Base-by-base conservation (phyloP, 805 yeast genomes). In the Wickerhamomyces tratensis region DNA sequence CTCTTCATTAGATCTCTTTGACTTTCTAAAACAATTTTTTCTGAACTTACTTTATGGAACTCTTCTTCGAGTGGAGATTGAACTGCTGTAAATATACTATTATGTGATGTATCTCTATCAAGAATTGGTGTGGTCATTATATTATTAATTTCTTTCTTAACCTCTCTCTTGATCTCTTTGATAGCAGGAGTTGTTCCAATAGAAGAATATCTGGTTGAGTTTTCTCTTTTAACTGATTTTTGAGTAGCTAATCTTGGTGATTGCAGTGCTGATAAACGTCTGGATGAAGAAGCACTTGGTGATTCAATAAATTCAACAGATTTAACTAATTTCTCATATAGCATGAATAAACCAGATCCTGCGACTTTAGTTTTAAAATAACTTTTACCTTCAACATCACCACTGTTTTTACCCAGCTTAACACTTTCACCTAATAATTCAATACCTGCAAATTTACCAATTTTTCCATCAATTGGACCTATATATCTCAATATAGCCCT, bases 401-500 rank as follows among this genome's bases (percentile, higher is more conserved):
- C 98, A 42, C 77, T 74, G 56, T 91, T 93, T 59, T 86, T 85
- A 25, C 98, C 98, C 42, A 76, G 67, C 6, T 66, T 56, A 0
- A 74, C 64, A 36, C 76, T 72, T 1, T 78, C 79, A 2, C 85
- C 89, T n/a, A 78, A 53, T 37, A 91, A 65, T 58, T 91, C 97
- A 6, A 91, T 72, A 3, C 98, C 98, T 6, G 89, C 96, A 65
- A 80, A 91, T 10, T 70, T 67, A 0, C 96, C 95, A 7, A 64
- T 61, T 54, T 85, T 86, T 25, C 81, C 81, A 25, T 78, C 73
- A 14, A 91, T 86, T 2, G 71, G 61, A 1, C 96, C 98, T 20
- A 79, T 68, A 59, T 73, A 89, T 45, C 78, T 69, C 41, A 89
- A 64, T 10, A 79, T 67, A 1, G 89, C 96, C 36, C 65, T 63